phyloP scores from a whole-genome alignment of 176 grass and related monocot species.

The Rhipidocladum racemiflorum region DNA sequence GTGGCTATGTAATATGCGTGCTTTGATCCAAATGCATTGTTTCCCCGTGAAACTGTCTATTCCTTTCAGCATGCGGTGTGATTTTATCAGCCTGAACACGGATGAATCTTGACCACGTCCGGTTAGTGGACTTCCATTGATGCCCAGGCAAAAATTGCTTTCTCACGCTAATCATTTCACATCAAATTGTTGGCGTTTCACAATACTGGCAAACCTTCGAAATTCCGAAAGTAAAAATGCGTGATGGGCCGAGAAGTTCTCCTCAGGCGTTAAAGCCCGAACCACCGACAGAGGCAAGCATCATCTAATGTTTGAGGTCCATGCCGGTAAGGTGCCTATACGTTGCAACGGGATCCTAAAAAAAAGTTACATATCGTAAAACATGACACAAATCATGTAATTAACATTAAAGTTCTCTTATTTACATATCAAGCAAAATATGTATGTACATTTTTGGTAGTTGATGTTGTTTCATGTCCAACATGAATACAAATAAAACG shows the following conservation, averaged over 20 bases:
- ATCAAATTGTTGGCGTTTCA: neutral
- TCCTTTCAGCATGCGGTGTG: neutral
- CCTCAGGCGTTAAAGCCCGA: neutral
- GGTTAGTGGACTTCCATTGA: neutral
- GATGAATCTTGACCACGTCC: neutral
- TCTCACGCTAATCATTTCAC: neutral
- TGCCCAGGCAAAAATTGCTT: neutral
- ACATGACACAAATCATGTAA: too few species aligned
- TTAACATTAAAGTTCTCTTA: too few species aligned
- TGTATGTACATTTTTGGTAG: too few species aligned
- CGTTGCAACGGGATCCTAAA: too few species aligned
- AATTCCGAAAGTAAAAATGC: neutral
- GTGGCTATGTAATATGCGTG: neutral
- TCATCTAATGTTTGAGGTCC: neutral
- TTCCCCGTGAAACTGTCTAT: neutral
- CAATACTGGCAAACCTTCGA: too few species aligned
- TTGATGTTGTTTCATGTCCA: too few species aligned
- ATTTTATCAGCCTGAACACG: neutral
- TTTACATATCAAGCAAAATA: too few species aligned
- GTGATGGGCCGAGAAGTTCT: neutral
- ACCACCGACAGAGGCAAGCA: too few species aligned
- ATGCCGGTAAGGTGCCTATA: too few species aligned
- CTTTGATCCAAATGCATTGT: neutral
- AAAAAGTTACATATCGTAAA: too few species aligned
- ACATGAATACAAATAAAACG: too few species aligned